These are phyloP conservation scores for Papilionanthe hybrid DNA, from an alignment of 116 monocot genomes.

Conservation along the genomic window DNA sequence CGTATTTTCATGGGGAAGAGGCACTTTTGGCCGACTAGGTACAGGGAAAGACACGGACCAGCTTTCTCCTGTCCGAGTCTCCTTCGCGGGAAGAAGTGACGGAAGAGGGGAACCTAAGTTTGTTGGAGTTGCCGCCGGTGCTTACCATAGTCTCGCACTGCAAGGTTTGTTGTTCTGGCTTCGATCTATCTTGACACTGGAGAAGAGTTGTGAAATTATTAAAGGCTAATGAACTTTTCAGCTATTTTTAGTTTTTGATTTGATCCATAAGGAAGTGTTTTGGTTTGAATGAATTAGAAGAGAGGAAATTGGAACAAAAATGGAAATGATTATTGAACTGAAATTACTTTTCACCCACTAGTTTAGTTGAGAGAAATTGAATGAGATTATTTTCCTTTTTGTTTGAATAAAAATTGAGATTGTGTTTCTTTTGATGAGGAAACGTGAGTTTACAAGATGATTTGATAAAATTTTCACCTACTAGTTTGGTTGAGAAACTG, in stretches of 20 bases:
- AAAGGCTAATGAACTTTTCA: not conserved
- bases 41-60: slow-evolving; percentile 57
- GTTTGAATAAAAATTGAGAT: too few species aligned
- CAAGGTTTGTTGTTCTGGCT: slow-evolving; percentile 34
- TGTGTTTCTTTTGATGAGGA: too few species aligned
- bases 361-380: too few species aligned
- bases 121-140: slow-evolving; percentile 60
- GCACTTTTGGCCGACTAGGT: slow-evolving; percentile 71
- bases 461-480: too few species aligned
- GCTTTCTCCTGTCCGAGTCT: slow-evolving; percentile 39
- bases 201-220: not conserved
- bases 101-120: slow-evolving; percentile 19
- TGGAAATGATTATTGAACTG: too few species aligned
- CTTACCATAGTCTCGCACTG: slow-evolving; percentile 78
- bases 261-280: not conserved
- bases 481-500: too few species aligned
- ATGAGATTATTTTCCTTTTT: too few species aligned
- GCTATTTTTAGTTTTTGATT: not conserved
- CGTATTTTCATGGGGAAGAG: slow-evolving; percentile 81
- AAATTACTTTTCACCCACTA: too few species aligned
- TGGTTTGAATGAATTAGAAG: too few species aligned
- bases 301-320: too few species aligned
- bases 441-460: too few species aligned
- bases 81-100: not conserved
- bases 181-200: not conserved